These are phyloP conservation scores for Amanita fuliginea DNA, from an alignment of 768 basidiomycete species.

Conservation along the genomic window DNA sequence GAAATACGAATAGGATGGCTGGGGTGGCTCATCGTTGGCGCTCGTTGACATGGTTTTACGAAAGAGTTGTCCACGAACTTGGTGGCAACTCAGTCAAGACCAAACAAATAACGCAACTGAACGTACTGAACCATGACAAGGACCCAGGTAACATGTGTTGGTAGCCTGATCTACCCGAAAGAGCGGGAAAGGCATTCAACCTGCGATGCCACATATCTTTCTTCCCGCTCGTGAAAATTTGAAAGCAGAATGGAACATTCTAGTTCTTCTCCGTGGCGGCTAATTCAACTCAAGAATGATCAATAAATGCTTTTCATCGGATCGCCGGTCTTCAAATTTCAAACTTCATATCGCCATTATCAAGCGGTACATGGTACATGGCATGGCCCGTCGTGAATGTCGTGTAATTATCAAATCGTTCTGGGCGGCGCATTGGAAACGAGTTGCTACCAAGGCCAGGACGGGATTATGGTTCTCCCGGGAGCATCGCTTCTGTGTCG, in stretches of 20 bases:
- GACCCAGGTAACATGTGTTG: neutral
- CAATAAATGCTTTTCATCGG: too few relatives aligned
- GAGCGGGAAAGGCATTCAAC: too few relatives aligned
- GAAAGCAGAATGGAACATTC: too few relatives aligned
- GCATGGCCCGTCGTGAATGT: too few relatives aligned
- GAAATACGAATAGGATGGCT: constrained; percentile 31
- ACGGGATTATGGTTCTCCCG: neutral
- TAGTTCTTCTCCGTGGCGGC: too few relatives aligned
- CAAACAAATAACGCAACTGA: neutral
- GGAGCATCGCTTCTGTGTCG: neutral
- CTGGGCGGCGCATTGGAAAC: neutral
- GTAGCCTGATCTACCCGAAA: too few relatives aligned
- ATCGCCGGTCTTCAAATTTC: too few relatives aligned
- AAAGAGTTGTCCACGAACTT: neutral
- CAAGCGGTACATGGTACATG: too few relatives aligned
- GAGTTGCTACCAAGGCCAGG: neutral
- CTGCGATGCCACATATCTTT: too few relatives aligned
- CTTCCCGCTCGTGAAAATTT: too few relatives aligned
- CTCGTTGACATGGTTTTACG: constrained; percentile 9
- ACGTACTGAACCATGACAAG: neutral
- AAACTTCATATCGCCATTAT: too few relatives aligned
- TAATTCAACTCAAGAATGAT: too few relatives aligned
- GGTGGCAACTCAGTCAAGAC: neutral
- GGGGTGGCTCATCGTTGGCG: constrained; percentile 30
- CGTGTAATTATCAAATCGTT: neutral